Evolutionary conservation across 805 yeast genomes (phyloP).

Genomic region (Nakazawaea ambrosiae): DNA sequence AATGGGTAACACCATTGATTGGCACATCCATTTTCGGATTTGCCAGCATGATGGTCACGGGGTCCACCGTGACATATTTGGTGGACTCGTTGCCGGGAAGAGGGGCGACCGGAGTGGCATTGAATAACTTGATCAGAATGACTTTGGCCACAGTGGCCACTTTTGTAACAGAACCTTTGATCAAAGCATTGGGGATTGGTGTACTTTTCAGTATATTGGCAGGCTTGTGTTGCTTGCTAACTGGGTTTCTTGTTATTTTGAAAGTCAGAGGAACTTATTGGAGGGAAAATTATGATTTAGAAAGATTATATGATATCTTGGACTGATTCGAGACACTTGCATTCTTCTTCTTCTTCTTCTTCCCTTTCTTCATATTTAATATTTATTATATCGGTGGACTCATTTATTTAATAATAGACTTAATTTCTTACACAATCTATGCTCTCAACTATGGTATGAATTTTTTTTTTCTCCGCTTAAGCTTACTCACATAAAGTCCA

Average conservation of each 20-base stretch:
- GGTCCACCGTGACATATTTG: slow-evolving; percentile 71
- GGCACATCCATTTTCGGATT: slow-evolving; percentile 81
- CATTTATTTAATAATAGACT: too few relatives aligned
- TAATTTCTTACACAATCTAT: too few relatives aligned
- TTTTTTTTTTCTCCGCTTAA: too few relatives aligned
- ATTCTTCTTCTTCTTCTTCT: too few relatives aligned
- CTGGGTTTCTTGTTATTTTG: slow-evolving; percentile 36
- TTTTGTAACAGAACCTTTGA: slow-evolving; percentile 66
- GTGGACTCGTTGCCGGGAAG: slow-evolving; percentile 82
- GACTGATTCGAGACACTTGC: slow-evolving; percentile 14
- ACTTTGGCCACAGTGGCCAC: slow-evolving; percentile 70
- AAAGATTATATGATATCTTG: slow-evolving; percentile 46
- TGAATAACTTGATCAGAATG: slow-evolving; percentile 71
- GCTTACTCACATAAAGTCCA: too few relatives aligned
- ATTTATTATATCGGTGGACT: too few relatives aligned
- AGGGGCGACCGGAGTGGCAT: slow-evolving; percentile 85
- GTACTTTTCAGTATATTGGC: slow-evolving; percentile 62
- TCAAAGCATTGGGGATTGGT: slow-evolving; percentile 63
- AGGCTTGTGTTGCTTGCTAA: slow-evolving; percentile 41
- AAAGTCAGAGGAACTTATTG: slow-evolving; percentile 53
- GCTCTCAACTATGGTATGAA: too few relatives aligned
- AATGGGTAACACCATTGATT: slow-evolving; percentile 74
- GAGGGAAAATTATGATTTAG: slow-evolving; percentile 57
- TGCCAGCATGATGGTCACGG: slow-evolving; percentile 78
- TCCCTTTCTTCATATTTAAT: too few relatives aligned